phyloP scores from a whole-genome alignment of 352 stramenopile species.

The Pythium guiyangense region DNA sequence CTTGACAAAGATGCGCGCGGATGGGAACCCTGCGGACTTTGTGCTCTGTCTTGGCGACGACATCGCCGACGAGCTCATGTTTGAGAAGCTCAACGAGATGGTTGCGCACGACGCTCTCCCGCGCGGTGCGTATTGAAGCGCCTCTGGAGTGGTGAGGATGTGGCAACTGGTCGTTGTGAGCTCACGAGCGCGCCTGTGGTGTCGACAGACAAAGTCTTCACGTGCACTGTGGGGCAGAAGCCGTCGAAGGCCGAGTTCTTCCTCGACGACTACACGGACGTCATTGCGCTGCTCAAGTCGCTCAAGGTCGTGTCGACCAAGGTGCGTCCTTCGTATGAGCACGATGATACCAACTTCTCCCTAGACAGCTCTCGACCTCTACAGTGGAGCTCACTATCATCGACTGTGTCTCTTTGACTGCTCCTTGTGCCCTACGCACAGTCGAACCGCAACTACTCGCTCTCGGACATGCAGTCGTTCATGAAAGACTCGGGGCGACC shows the following conservation, averaged over 20 bases:
- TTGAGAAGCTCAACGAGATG: constrained; percentile 64
- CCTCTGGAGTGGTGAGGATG: too few species aligned
- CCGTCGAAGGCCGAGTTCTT: constrained; percentile 95
- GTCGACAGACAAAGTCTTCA: constrained; percentile 86
- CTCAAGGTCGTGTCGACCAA: constrained; percentile 74
- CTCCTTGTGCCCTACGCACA: too few species aligned
- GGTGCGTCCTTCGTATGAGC: too few species aligned
- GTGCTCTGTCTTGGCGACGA: constrained; percentile 97
- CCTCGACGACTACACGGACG: constrained; percentile 94
- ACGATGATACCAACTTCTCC: too few species aligned
- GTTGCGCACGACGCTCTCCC: constrained; percentile 27
- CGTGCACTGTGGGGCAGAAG: constrained; percentile 97
- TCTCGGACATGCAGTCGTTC: constrained; percentile 83
- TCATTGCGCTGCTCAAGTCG: constrained; percentile 89
- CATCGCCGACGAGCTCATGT: constrained; percentile 98
- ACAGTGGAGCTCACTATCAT: too few species aligned
- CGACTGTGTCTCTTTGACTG: too few species aligned
- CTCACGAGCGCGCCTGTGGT: neutral
- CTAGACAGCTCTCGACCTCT: too few species aligned
- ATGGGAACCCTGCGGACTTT: constrained; percentile 91
- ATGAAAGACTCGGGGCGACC: constrained; percentile 39
- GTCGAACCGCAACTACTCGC: constrained; percentile 82
- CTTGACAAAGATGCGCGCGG: constrained; percentile 68
- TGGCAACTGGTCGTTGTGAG: too few species aligned
- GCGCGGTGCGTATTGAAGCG: constrained; percentile 26